Conservation (phyloP, 2,329 filamentous ascomycete genomes). For the Hysterium pulicare region DNA sequence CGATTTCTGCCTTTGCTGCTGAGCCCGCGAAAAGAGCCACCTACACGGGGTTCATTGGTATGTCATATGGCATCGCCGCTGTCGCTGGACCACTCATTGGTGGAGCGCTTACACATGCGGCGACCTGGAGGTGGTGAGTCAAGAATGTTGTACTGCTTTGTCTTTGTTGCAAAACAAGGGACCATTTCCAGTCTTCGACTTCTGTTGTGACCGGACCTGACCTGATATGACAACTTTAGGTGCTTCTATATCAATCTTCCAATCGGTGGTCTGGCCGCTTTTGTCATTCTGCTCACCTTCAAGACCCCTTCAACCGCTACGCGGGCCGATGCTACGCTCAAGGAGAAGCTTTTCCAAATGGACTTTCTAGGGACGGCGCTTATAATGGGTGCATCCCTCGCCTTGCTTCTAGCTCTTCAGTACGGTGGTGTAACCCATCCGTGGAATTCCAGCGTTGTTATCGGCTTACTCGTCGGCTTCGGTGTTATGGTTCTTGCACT, state of each 20-base stretch:
- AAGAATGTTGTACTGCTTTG: conserved; percentile 7
- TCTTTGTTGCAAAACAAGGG: conserved; percentile 4
- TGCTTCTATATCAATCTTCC: conserved; percentile 47
- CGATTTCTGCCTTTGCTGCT: background rate
- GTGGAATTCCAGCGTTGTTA: conserved; percentile 37
- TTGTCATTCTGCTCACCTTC: conserved; percentile 41
- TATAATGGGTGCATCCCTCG: conserved; percentile 39
- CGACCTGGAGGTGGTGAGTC: conserved; percentile 38
- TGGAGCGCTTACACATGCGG: conserved; percentile 27
- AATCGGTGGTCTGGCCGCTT: conserved; percentile 40
- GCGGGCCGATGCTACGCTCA: conserved; percentile 17
- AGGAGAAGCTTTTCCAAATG: conserved; percentile 43
- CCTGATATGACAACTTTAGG: conserved; percentile 9
- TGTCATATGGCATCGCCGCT: conserved; percentile 16
- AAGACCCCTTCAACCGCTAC: conserved; percentile 27
- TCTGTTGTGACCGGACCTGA: conserved; percentile 4
- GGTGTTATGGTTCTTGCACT: conserved; percentile 37
- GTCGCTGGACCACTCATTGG: conserved; percentile 37
- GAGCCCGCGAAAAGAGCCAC: conserved; percentile 35
- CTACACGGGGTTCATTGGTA: conserved; percentile 29
- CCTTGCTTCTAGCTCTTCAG: conserved; percentile 47
- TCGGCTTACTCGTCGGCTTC: conserved; percentile 46
- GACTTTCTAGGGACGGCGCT: conserved; percentile 44
- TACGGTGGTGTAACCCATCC: conserved; percentile 36
- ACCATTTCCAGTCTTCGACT: background rate